Evolutionary conservation across 148 eudicot genomes (phyloP), one percentile per base, ranked within the genome.

Genomic region (Camellia sinensis): DNA sequence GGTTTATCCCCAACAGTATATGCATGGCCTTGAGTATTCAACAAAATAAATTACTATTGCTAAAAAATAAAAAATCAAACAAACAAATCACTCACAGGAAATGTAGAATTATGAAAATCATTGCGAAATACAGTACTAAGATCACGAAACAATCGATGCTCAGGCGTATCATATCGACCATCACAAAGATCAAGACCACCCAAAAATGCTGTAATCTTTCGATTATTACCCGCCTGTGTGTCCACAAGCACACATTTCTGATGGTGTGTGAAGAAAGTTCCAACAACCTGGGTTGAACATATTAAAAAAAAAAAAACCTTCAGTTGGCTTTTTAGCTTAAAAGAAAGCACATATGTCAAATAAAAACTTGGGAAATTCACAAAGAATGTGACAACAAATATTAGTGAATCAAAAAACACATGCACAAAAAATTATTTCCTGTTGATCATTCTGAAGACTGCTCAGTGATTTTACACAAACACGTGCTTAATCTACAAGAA

Each of bases 161-260:
- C 92, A 53, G 98, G 98, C 7, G 99, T 96, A 88, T 96, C 99
- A 88, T 96, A 96, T 67, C 99, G 97, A 77, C 99, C 99, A 82
- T 95, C 97, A 86, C 99, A 95, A 41, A 95, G 91, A 88, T 95
- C 99, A 80, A 96, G 81, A 71, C 99, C 99, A 64, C 99, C 99
- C 59, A 93, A 53, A 83, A 93, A 96, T 45, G 99, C 95, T 70
- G 99, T 92, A 74, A 96, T 84, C 87, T 90, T 92, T 79, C 99
- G 85, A 76, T 87, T 85, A 90, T 92, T 96, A 60, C 99, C 76
- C 67, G 93, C 99, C 86, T 96, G 99, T 19, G 97, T 90, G 86
- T 96, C 99, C 41, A 96, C 92, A 84, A 96, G 95, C 80, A 96
- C 97, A 86, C 99, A 93, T 87, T 96, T 96, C 92, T 96, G 99